Evolutionary conservation across 106 monocot genomes (phyloP), one percentile per base, ranked within the genome.

Genomic region (Xerophyta viscosa): DNA sequence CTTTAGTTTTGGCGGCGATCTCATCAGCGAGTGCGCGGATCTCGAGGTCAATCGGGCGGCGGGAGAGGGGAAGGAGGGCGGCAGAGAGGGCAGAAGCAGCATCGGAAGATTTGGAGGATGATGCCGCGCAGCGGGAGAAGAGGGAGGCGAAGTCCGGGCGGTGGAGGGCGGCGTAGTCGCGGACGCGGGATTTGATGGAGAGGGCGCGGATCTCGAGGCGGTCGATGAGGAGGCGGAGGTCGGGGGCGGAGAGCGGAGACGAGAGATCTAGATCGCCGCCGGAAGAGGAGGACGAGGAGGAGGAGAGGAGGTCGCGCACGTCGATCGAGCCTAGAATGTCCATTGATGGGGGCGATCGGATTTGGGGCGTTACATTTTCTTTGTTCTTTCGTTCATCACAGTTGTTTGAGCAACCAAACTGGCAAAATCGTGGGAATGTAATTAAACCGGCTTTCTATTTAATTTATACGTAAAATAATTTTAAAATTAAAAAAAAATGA

Each of bases 151-250:
- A 71, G 14, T 80, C 72, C 9, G 17, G 44, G 64, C 59, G 88
- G 64, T 82, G 74, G 56, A 75, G 69, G 64, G 76, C 47, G 43
- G 76, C 70, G 78, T 81, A 82, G 56, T 71, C 54, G 6, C 75
- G 75, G 61, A 89, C 88, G 19, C 55, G 62, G 60, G 66, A 56
- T 44, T 88, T 78, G 72, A 96, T 75, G 30, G 71, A 72, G 56
- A 76, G 69, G 22, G 94, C 88, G 2, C 79, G 94, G 54, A 61
- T 53, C 36, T 81, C 66, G 67, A 96, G 85, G 64, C 84, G 88
- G 64, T 88, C 78, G 57, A 88, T 72, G 60, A 88, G 74, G 56
- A 96, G 81, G 75, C 79, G 88, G 65, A 96, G 94, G 56, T 96
- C 94, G 1, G 94, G 94, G 12, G 88, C 84, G 31, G 94, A 81